These are phyloP conservation scores for Kazachstania martiniae DNA, from an alignment of 805 yeast genomes.

Conservation along the genomic window DNA sequence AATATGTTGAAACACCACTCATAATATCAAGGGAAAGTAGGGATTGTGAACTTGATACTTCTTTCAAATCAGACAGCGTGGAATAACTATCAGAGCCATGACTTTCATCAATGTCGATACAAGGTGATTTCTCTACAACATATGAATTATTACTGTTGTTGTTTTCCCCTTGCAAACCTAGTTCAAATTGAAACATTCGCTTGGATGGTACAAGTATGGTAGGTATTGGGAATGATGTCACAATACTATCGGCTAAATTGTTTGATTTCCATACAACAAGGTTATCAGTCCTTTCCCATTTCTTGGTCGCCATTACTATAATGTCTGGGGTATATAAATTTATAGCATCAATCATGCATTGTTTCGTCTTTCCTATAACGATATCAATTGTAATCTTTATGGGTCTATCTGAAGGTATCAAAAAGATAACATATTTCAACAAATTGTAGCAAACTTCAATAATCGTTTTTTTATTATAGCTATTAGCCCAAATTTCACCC, in stretches of 20 bases:
- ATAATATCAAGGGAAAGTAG: too few species aligned
- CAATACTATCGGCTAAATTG: constrained; percentile 13
- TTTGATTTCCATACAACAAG: constrained; percentile 14
- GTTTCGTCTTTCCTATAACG: constrained; percentile 17
- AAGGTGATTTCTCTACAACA: too few species aligned
- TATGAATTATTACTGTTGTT: too few species aligned
- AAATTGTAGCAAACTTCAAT: constrained; percentile 12
- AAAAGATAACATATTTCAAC: constrained; percentile 14
- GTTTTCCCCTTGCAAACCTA: constrained; percentile 5
- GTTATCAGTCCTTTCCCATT: constrained; percentile 18
- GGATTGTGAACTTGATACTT: too few species aligned
- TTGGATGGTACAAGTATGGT: constrained; percentile 20
- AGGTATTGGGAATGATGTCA: constrained; percentile 18
- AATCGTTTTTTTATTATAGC: constrained; percentile 14
- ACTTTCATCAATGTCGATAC: neutral
- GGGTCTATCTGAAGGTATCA: constrained; percentile 13
- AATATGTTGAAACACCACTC: too few species aligned
- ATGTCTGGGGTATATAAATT: constrained; percentile 25
- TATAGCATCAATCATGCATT: constrained; percentile 18
- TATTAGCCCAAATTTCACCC: constrained; percentile 14
- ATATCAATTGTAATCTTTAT: constrained; percentile 22
- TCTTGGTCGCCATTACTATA: constrained; percentile 15
- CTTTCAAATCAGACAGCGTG: too few species aligned
- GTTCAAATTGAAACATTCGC: constrained; percentile 18
- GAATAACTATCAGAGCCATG: too few species aligned